phyloP scores from a whole-genome alignment of 1,284 basidiomycete genomes.

The Ustilago vetiveriae region DNA sequence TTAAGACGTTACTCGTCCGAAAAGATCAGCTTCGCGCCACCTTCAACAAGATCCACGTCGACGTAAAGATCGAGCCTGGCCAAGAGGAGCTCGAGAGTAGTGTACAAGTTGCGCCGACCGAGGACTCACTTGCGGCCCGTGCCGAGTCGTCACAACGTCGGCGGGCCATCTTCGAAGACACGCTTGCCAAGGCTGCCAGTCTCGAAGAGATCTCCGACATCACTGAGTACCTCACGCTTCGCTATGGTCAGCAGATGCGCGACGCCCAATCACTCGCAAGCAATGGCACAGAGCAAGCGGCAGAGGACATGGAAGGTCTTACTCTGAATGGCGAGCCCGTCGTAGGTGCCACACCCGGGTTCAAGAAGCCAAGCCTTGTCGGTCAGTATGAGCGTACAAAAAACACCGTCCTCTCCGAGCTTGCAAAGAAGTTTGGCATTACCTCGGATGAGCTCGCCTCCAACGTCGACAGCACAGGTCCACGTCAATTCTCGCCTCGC shows the following conservation, averaged over 20 bases:
- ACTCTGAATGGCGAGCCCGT: slow-evolving; percentile 26
- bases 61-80: slow-evolving; percentile 74
- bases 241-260: slow-evolving; percentile 72
- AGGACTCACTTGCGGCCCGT: slow-evolving; percentile 4
- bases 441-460: slow-evolving; percentile 80
- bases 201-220: slow-evolving; percentile 92
- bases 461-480: slow-evolving; percentile 76
- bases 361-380: slow-evolving; percentile 84
- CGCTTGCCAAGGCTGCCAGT: slow-evolving; percentile 68
- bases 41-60: slow-evolving; percentile 66
- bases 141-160: slow-evolving; percentile 20
- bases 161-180: slow-evolving; percentile 45
- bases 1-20: slow-evolving; percentile 58
- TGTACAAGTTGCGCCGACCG: slow-evolving; percentile 1
- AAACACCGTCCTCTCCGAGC: slow-evolving; percentile 77
- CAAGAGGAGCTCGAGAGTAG: slow-evolving; percentile 75
- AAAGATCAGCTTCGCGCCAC: slow-evolving; percentile 59
- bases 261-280: slow-evolving; percentile 70
- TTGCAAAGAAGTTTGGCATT: slow-evolving; percentile 84
- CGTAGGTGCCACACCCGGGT: slow-evolving; percentile 68
- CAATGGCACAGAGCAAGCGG: slow-evolving; percentile 76
- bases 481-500: slow-evolving; percentile 74
- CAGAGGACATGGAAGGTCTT: slow-evolving; percentile 67
- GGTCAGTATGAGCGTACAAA: slow-evolving; percentile 86
- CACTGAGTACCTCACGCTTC: slow-evolving; percentile 88